Base-by-base conservation (phyloP, 2,329 filamentous ascomycete genomes). In the Verticillium isaacii region DNA sequence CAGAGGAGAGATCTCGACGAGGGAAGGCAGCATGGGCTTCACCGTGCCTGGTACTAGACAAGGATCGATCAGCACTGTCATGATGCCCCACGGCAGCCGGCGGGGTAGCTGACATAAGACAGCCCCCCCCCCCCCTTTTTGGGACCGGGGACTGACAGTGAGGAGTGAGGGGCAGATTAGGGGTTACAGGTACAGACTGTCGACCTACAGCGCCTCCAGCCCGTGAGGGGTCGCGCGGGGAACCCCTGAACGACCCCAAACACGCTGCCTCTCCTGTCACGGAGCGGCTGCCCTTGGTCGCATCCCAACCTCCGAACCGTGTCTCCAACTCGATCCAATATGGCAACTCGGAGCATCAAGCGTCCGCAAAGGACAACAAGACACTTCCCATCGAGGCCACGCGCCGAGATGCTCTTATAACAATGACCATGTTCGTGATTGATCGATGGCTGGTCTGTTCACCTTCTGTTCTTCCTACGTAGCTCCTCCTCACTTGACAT, bases 321-420 rank as follows among this genome's bases (percentile, higher is more conserved):
- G 25, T 59, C 58, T 59, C 58, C 58, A 59, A 59, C 45, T 32
- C 39, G 23, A 56, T 64, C 67, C 56, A 60, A 69, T 66, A 66
- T 61, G 70, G 69, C 62, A 71, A 69, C 61, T 52, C 70, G 71
- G 71, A 72, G 64, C 59, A 52, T 60, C 63, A 57, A 61, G 58
- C 56, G 61, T 71, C 71, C 71, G 71, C 70, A 70, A 66, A 72
- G 71, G 71, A 73, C 71, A 73, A 63, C 69, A 64, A 69, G 59
- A 63, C 69, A 64, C 19, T 60, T 68, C 54, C 34, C 25, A 19
- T 17, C 25, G 19, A 14, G 25, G 6, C 15, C 14, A n/a, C 54
- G 54, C 19, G 14, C 25, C 32, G 54, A 25, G 32, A 11, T 25
- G 25, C 9, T 8, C 14, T 14, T 56, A 56, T 56, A 56, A 17